A percentile compares a stretch with the other conserved stretches of the same genome.
phyloP scores from a whole-genome alignment of 2,329 filamentous ascomycete genomes.

The Seiridium cupressi region DNA sequence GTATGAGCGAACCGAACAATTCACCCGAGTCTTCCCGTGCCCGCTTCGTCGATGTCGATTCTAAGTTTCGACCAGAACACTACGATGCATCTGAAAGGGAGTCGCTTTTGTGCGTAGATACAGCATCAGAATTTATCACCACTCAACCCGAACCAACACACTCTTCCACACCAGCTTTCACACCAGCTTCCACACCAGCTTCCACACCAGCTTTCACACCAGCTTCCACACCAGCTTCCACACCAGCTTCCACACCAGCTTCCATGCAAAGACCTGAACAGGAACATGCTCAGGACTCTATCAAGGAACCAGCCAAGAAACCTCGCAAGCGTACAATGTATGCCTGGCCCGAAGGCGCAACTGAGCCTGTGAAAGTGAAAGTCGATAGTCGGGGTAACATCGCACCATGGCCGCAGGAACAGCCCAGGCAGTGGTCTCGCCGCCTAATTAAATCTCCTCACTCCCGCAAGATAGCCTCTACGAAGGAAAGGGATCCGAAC shows the following conservation, averaged over 20 bases:
- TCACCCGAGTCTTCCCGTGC: background rate
- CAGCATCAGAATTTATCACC: too few relatives aligned
- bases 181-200: background rate
- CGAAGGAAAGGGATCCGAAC: background rate
- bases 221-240: background rate
- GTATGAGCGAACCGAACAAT: background rate
- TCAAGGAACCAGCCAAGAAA: background rate
- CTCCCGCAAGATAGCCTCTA: background rate
- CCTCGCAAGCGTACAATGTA: background rate
- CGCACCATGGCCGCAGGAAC: too few relatives aligned
- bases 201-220: background rate
- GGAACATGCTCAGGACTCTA: background rate
- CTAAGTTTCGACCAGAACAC: background rate
- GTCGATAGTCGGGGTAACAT: background rate
- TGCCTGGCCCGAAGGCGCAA: constrained; percentile 4
- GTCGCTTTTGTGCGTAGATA: background rate
- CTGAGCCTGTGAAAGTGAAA: background rate
- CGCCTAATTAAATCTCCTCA: background rate
- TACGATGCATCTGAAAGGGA: background rate
- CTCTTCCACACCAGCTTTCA: background rate
- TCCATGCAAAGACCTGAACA: background rate
- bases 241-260: background rate
- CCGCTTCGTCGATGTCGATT: background rate
- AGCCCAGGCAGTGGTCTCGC: too few relatives aligned
- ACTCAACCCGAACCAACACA: too few relatives aligned